These are phyloP conservation scores for Furcasterigmium sp. DNA, from an alignment of 2,329 filamentous ascomycete genomes.

Conservation along the genomic window DNA sequence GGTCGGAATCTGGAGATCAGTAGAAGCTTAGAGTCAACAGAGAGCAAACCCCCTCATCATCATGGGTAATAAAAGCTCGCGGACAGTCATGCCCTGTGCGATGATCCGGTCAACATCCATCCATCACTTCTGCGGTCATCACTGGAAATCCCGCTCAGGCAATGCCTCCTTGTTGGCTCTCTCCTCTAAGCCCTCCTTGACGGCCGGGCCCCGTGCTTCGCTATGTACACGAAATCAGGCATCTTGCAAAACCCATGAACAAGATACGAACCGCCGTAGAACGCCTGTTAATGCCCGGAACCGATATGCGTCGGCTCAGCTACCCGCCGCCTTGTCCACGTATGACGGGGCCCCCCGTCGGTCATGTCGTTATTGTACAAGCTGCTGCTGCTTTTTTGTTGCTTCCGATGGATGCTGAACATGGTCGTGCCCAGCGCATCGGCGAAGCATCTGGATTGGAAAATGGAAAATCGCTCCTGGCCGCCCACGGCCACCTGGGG, in stretches of 20 bases:
- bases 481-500: constrained; percentile 2
- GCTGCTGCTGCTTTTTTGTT: not conserved
- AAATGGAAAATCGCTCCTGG: constrained; percentile 1
- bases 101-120: too few species aligned
- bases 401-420: not conserved
- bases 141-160: too few species aligned
- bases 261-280: constrained; percentile 21
- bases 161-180: constrained; percentile 19
- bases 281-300: constrained; percentile 3
- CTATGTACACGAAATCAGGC: constrained; percentile 18
- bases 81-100: too few species aligned
- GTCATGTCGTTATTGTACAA: constrained; percentile 4
- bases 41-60: too few species aligned
- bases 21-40: too few species aligned
- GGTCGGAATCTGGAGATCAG: too few species aligned
- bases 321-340: not conserved
- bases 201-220: constrained; percentile 5
- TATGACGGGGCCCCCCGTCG: not conserved
- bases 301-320: not conserved
- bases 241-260: not conserved
- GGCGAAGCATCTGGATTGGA: not conserved
- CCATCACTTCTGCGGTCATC: too few species aligned
- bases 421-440: too few species aligned
- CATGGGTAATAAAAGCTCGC: too few species aligned
- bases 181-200: too few species aligned